These are phyloP conservation scores for Actinomucor elegans DNA, from an alignment of 371 early-diverging fungal genomes.

Conservation along the genomic window DNA sequence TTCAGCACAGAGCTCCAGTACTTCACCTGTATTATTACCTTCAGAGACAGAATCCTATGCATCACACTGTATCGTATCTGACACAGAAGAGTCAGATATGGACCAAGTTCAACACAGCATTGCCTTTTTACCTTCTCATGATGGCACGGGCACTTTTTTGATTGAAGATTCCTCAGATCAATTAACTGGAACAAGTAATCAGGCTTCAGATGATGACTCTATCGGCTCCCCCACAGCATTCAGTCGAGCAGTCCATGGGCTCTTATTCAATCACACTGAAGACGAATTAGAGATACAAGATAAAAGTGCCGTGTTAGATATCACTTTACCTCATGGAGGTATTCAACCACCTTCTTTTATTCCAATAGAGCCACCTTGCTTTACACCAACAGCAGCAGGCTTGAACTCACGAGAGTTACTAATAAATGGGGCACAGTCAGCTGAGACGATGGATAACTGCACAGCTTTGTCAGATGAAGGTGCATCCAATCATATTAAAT, in stretches of 20 bases:
- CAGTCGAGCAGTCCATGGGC: background rate
- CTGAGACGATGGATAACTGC: slow-evolving; percentile 15
- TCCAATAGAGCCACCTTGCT: slow-evolving; percentile 3
- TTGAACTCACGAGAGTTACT: slow-evolving; percentile 18
- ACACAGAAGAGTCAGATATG: slow-evolving; percentile 35
- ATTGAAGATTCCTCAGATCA: slow-evolving; percentile 25
- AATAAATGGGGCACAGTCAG: slow-evolving; percentile 6
- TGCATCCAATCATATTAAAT: slow-evolving; percentile 7
- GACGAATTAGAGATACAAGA: background rate
- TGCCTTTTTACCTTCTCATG: slow-evolving; percentile 40
- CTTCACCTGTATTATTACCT: slow-evolving; percentile 24
- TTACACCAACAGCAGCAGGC: slow-evolving; percentile 25
- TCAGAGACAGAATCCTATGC: slow-evolving; percentile 35
- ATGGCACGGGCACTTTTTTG: slow-evolving; percentile 47
- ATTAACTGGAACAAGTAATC: slow-evolving; percentile 7
- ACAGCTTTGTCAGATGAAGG: slow-evolving; percentile 14
- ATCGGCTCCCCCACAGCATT: background rate
- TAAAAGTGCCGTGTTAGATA: slow-evolving; percentile 23
- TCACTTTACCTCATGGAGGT: slow-evolving; percentile 34
- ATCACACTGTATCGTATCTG: slow-evolving; percentile 20
- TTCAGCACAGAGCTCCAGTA: too few species aligned
- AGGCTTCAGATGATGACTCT: slow-evolving; percentile 8
- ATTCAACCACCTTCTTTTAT: slow-evolving; percentile 34
- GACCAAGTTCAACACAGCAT: slow-evolving; percentile 11
- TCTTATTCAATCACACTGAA: background rate